Base-by-base conservation (phyloP, 371 early-diverging fungal genomes). In the Haplosporangium sp. region DNA sequence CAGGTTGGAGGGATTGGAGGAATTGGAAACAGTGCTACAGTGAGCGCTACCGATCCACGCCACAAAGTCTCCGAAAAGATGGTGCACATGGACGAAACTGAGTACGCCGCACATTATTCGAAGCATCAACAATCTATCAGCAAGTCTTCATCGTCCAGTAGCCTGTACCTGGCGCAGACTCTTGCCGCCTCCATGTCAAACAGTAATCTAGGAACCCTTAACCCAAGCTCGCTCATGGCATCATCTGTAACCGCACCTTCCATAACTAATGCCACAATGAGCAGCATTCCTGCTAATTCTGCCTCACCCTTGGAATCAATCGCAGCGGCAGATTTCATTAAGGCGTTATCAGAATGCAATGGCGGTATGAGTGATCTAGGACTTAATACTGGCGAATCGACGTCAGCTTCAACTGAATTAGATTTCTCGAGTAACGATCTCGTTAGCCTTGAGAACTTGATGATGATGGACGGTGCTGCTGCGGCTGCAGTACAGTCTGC, bases 81-180 rank as follows among this genome's bases (percentile, higher is more conserved):
- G 66, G 69, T 74, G 0, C 81, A 79, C 53, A 79, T 79, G 81
- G 71, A 74, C 19, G 81, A 79, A 52, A 58, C 74, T 15, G 81
- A 79, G 52, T 79, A 79, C 27, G 75, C 81, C 10, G 71, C 64
- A 1, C 81, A 79, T 40, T 79, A 74, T 63, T 69, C 74, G 10
- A 74, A 71, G 64, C 81, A 74, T 27, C 69, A 71, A 4, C 72
- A 56, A 27, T 45, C 69, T 34, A 79, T 79, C 57, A 67, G 64
- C 38, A 74, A 71, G 65, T 79, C 81, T 3, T 47, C 69, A 1
- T 74, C 79, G 1, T 44, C 63, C 2, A 58, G 62, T 11, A 42
- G 68, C 1, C 20, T 72, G 19, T 67, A 57, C n/a, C 44, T 77
- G 56, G 72, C 69, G 0, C 72, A 77, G 38, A 65, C 68, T 6